A percentile compares a stretch with the other conserved stretches of the same genome.
Evolutionary conservation across 78 protist genomes (phyloP).

Genomic region (Pelomyxa schiedti): DNA sequence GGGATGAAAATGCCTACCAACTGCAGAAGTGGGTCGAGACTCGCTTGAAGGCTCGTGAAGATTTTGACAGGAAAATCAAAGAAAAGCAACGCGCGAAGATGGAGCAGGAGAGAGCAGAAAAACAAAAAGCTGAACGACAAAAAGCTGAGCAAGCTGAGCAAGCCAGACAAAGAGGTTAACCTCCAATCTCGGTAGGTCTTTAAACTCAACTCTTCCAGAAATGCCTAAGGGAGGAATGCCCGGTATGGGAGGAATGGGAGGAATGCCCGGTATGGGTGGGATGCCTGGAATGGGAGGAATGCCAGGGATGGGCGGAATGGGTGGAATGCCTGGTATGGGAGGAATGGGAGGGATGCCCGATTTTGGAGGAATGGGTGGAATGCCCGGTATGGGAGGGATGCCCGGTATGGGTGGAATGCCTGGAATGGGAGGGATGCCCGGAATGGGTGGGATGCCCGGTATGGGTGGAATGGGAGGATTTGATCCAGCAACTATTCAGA

Average conservation of each 20-base stretch:
- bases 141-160: neutral
- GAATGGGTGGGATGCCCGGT: neutral
- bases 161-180: neutral
- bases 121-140: neutral
- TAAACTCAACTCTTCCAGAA: too few species aligned
- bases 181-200: too few species aligned
- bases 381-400: constrained; percentile 22
- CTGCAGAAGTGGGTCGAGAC: neutral
- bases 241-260: constrained; percentile 20
- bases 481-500: neutral
- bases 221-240: constrained; percentile 2
- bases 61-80: neutral
- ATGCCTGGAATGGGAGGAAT: constrained; percentile 1
- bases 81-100: constrained; percentile 4
- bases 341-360: neutral
- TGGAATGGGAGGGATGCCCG: neutral
- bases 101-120: constrained; percentile 1
- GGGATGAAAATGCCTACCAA: constrained; percentile 10
- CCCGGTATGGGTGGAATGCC: constrained; percentile 11
- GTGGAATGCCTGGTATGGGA: neutral
- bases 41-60: neutral
- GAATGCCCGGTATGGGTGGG: constrained; percentile 16
- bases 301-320: neutral
- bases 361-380: neutral
- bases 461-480: neutral